These are phyloP conservation scores for Wickerhamiella lipophila DNA, from an alignment of 805 yeast species.

Conservation along the genomic window DNA sequence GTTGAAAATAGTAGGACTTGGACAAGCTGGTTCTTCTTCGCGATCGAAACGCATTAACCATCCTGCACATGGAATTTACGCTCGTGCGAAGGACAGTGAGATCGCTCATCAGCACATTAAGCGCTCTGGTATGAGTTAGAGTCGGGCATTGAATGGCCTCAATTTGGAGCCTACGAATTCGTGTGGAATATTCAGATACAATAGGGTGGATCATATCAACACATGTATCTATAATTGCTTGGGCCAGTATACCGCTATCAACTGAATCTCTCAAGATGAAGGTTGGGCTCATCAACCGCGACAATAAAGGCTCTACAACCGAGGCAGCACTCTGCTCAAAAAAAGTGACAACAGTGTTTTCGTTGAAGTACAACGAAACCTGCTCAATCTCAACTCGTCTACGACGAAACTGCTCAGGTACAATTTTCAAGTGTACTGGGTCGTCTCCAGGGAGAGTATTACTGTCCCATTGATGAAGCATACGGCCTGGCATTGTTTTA, in stretches of 20 bases:
- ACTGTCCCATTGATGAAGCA: slow-evolving; percentile 21
- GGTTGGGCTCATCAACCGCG: slow-evolving; percentile 35
- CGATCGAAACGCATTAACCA: slow-evolving; percentile 34
- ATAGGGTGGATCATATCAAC: slow-evolving; percentile 45
- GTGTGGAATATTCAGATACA: slow-evolving; percentile 38
- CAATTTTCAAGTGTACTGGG: not conserved
- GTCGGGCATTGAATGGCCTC: slow-evolving; percentile 41
- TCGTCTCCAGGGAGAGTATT: not conserved
- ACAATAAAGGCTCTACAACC: slow-evolving; percentile 39
- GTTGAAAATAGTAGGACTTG: slow-evolving; percentile 16
- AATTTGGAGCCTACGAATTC: slow-evolving; percentile 39
- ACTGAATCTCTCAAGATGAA: slow-evolving; percentile 40
- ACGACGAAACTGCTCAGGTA: not conserved
- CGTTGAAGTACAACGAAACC: slow-evolving; percentile 38
- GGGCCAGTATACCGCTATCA: slow-evolving; percentile 41
- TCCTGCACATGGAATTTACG: slow-evolving; percentile 36
- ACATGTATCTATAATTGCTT: slow-evolving; percentile 42
- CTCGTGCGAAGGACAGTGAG: slow-evolving; percentile 36
- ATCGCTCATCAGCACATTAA: slow-evolving; percentile 44
- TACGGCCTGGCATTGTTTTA: slow-evolving; percentile 13
- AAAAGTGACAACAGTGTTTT: slow-evolving; percentile 40
- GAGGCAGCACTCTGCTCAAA: slow-evolving; percentile 46
- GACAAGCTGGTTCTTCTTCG: not conserved
- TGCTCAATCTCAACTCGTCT: slow-evolving; percentile 44
- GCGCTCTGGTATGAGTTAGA: slow-evolving; percentile 38